Evolutionary conservation across 2,329 filamentous ascomycete genomes (phyloP), one percentile per base, ranked within the genome.

Genomic region (Fusarium ambrosium): DNA sequence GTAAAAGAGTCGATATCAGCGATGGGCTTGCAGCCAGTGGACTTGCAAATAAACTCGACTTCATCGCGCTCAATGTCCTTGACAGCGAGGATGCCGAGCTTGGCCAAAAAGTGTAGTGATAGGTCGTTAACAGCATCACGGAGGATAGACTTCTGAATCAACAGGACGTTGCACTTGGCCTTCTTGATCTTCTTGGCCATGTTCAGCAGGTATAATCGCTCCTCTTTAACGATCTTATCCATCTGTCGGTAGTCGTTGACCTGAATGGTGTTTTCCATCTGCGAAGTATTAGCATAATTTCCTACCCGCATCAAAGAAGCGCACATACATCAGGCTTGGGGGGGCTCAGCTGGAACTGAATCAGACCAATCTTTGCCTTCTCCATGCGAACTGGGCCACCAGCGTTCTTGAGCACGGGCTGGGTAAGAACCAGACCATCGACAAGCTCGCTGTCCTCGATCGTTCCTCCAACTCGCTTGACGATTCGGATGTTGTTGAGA

Each of bases 161-260:
- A 89, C 53, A 98, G 92, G 51, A 99, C 97, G 80, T 99, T 99
- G 87, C 97, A 99, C 89, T 98, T 99, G 78, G 97, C 95, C 90
- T 98, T 99, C 88, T 98, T 98, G 85, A 99, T 99, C 90, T 98
- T 99, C 91, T 99, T 98, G 82, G 97, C 95, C 91, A 99, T 94
- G 88, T 98, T 98, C 69, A 99, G 90, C 75, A 99, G 91, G 86
- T 99, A 99, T 78, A 97, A 94, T 78, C 97, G 94, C 88, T 99
- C 97, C 87, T 99, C 97, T 87, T 99, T 99, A 79, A 99, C 91
- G 77, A 99, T 99, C 90, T 98, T 99, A 89, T 99, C 97, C 97
- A 99, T 99, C 84, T 99, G 97, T 81, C 97, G 91, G 89, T 99
- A 99, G 87, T 99, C 97, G 85, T 99, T 99, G 81, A 99, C 97